Percentiles rank a stretch among this genome's conserved stretches.
phyloP scores from a whole-genome alignment of 73 alveolate genomes.

The Blepharisma stoltei region DNA sequence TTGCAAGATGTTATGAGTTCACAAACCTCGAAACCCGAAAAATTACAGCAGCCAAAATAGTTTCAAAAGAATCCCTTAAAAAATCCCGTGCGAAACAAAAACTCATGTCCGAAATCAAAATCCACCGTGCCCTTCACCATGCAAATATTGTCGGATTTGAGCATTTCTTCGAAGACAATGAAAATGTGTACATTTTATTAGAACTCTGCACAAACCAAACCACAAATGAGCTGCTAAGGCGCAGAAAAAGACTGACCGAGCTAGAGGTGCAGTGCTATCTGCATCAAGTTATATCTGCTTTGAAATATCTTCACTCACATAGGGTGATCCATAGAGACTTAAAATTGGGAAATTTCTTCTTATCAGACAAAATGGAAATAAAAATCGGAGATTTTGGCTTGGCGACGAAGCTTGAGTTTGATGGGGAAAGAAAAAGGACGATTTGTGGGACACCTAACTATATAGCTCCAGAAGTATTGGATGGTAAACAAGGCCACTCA shows the following conservation, averaged over 20 bases:
- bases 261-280: constrained; percentile 50
- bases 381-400: constrained; percentile 86
- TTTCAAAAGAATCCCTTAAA: constrained; percentile 81
- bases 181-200: constrained; percentile 52
- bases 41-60: constrained; percentile 82
- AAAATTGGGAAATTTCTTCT: constrained; percentile 75
- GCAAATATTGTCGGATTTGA: constrained; percentile 90
- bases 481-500: constrained; percentile 73
- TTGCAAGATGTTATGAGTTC: constrained; percentile 93
- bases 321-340: constrained; percentile 72
- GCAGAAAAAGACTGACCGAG: constrained; percentile 60
- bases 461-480: constrained; percentile 87
- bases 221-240: constrained; percentile 38
- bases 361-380: constrained; percentile 66
- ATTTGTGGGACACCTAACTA: constrained; percentile 87
- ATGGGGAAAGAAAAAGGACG: constrained; percentile 75
- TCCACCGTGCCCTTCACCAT: constrained; percentile 90
- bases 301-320: constrained; percentile 52
- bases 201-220: constrained; percentile 61
- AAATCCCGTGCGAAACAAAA: constrained; percentile 88
- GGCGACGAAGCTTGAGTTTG: constrained; percentile 71
- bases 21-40: constrained; percentile 57
- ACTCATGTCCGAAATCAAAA: constrained; percentile 92
- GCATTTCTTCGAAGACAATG: constrained; percentile 77
- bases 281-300: constrained; percentile 51